Base-by-base conservation (phyloP, 371 early-diverging fungal species). In the Lichtheimia hyalospora region DNA sequence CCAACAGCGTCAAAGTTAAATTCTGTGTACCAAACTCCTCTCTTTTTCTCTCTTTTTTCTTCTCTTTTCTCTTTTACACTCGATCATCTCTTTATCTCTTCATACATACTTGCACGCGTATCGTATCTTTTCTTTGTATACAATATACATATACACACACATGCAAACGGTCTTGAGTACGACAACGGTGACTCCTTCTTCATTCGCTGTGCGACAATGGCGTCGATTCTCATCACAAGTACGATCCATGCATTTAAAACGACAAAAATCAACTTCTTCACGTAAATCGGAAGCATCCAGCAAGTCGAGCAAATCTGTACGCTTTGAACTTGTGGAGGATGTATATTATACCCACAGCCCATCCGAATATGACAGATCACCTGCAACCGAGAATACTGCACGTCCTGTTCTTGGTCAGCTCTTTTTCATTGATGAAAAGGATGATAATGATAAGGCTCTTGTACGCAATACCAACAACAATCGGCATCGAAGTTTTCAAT, bases 281-380 rank as follows among this genome's bases (percentile, higher is more conserved):
- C 34, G 34, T 34, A 34, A 34, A 34, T 34, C 34, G 10, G 34
- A 34, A 34, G 34, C 34, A n/a, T 28, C 43, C 18, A 14, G 46
- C 18, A 41, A 60, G 24, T 63, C 63, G 15, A 57, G 21, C 13
- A 75, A 74, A 64, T 66, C 67, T 1, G 77, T 77, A 1, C 74
- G 72, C 0, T 77, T 77, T 43, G 65, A 77, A 23, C 52, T 62
- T 3, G 58, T 73, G 4, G 74, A 77, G 34, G 60, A 73, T 3
- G 57, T 77, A 1, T 77, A 65, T 52, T 77, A 73, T 59, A 77
- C 77, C 7, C 77, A 77, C 48, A 73, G 74, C 34, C 62, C 77
- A 5, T 27, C 63, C 6, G 77, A 77, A 51, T 77, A 77, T 44
- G 77, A 77, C 52, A 71, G 77, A 18, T 59, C 64, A 20, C 62